phyloP scores from a whole-genome alignment of 208 protist species.

The Porcisia deanei region DNA sequence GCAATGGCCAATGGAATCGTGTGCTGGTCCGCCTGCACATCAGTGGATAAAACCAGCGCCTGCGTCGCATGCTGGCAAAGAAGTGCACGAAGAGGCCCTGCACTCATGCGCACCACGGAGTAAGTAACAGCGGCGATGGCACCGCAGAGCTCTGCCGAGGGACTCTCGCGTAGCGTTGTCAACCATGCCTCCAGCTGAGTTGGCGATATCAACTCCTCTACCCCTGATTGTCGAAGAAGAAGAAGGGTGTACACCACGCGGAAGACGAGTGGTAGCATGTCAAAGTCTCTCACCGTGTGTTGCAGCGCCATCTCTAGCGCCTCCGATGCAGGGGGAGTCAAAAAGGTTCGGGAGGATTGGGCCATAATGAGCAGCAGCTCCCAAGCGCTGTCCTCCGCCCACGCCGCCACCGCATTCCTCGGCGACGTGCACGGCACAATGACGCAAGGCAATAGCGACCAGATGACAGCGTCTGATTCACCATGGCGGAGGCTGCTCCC shows the following conservation, averaged over 20 bases:
- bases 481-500: slow-evolving; percentile 38
- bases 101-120: slow-evolving; percentile 30
- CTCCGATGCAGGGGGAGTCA: slow-evolving; percentile 18
- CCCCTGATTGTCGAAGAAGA: slow-evolving; percentile 36
- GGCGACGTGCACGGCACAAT: slow-evolving; percentile 61
- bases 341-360: slow-evolving; percentile 31
- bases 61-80: slow-evolving; percentile 19
- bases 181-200: slow-evolving; percentile 37
- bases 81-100: slow-evolving; percentile 20
- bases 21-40: slow-evolving; percentile 48
- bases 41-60: slow-evolving; percentile 19
- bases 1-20: slow-evolving; percentile 19
- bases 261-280: slow-evolving; percentile 44
- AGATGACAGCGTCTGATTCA: slow-evolving; percentile 35
- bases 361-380: slow-evolving; percentile 68
- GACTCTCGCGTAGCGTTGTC: slow-evolving; percentile 30
- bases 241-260: slow-evolving; percentile 51
- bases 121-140: slow-evolving; percentile 35
- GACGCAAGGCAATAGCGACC: slow-evolving; percentile 49
- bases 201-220: slow-evolving; percentile 26
- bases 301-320: slow-evolving; percentile 48
- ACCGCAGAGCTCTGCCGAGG: slow-evolving; percentile 29
- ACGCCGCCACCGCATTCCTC: slow-evolving; percentile 39
- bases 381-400: slow-evolving; percentile 82
- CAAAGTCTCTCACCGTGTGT: slow-evolving; percentile 61